These are phyloP conservation scores for Karstenula rhodostoma DNA, from an alignment of 2,329 filamentous ascomycete genomes.

Conservation along the genomic window DNA sequence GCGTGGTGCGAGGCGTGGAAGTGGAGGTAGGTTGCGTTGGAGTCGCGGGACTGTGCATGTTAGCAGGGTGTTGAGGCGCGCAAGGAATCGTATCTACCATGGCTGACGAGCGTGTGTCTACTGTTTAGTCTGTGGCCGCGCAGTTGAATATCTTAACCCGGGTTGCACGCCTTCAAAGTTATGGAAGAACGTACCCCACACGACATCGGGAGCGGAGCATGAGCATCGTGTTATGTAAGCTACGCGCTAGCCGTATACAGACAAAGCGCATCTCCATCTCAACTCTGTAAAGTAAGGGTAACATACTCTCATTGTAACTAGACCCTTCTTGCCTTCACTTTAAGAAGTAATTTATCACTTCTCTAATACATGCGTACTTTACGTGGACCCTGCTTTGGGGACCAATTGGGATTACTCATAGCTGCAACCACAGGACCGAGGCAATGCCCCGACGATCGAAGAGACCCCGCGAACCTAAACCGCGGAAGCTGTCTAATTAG, in stretches of 20 bases:
- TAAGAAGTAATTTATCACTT: too few relatives aligned
- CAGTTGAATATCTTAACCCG: neutral
- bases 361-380: too few relatives aligned
- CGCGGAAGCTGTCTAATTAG: neutral
- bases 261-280: neutral
- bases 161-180: neutral
- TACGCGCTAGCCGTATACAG: neutral
- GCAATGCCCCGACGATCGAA: neutral
- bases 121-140: neutral
- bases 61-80: neutral
- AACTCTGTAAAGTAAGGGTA: too few relatives aligned
- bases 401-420: too few relatives aligned
- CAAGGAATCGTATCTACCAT: neutral
- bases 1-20: slow-evolving; percentile 75
- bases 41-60: slow-evolving; percentile 68
- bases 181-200: neutral
- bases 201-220: neutral
- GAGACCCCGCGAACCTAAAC: neutral
- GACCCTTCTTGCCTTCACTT: too few relatives aligned
- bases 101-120: neutral
- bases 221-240: neutral
- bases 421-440: too few relatives aligned
- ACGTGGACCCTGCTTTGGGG: neutral
- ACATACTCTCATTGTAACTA: too few relatives aligned
- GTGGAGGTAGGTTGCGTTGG: slow-evolving; percentile 77